These are phyloP conservation scores for Sarocladium strictum DNA, from an alignment of 2,329 filamentous ascomycete genomes.

Conservation along the genomic window DNA sequence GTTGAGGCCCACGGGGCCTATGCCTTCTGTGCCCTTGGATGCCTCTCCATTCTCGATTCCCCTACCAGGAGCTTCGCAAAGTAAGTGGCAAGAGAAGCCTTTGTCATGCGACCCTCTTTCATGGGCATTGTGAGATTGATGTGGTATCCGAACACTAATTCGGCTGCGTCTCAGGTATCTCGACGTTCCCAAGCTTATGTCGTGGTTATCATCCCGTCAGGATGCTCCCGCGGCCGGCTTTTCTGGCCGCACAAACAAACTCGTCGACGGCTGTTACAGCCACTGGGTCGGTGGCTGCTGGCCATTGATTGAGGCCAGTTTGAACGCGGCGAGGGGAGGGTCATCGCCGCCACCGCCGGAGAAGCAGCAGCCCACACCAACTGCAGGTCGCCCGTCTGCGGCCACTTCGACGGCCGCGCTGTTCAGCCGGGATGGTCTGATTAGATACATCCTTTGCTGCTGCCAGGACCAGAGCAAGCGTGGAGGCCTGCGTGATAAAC, in stretches of 20 bases:
- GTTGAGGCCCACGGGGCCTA: conserved; percentile 95
- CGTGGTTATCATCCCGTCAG: conserved; percentile 87
- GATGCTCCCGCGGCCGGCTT: conserved; percentile 89
- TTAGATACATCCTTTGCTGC: conserved; percentile 84
- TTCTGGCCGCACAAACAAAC: conserved; percentile 90
- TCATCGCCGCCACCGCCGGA: conserved; percentile 6
- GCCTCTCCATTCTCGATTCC: conserved; percentile 76
- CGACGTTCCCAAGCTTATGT: conserved; percentile 68
- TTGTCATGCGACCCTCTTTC: too few relatives aligned
- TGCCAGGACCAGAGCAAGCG: conserved; percentile 67
- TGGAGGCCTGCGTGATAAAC: conserved; percentile 90
- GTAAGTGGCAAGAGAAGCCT: conserved; percentile 39
- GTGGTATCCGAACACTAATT: conserved; percentile 11
- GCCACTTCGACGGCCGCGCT: conserved; percentile 32
- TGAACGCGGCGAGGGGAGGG: conserved; percentile 38
- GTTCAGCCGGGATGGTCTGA: conserved; percentile 79
- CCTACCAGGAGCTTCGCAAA: conserved; percentile 68
- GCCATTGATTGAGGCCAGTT: conserved; percentile 77
- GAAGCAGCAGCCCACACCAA: conserved; percentile 19
- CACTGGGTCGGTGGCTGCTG: conserved; percentile 97
- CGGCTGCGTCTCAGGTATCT: conserved; percentile 53
- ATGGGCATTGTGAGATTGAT: too few relatives aligned
- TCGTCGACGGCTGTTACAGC: conserved; percentile 97
- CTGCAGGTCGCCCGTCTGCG: conserved; percentile 11
- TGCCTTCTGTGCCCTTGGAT: conserved; percentile 88